Base-by-base conservation (phyloP, 1,284 basidiomycete species). In the Cryptococcus deneoformans region DNA sequence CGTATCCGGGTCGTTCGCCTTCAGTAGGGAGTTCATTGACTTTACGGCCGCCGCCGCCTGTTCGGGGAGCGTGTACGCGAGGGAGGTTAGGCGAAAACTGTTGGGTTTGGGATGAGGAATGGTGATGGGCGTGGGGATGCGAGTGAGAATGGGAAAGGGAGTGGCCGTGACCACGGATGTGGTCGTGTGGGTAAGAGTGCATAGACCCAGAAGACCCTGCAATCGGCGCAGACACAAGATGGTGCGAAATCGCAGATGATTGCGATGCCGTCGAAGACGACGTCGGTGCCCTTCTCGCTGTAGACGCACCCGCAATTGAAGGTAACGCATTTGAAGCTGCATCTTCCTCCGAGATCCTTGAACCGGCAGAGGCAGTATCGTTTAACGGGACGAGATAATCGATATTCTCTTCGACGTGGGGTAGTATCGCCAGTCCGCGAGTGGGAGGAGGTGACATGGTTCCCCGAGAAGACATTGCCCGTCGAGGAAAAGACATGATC, bases 11-110 rank as follows among this genome's bases (percentile, higher is more conserved):
- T 47, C 60, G 62, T 24, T 68, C 64, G 38, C 72, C 72, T 39
- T 73, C 66, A 5, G 72, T 69, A 0, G 73, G 70, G 12, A 73
- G 62, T 58, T 76, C 72, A 61, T 73, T 73, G 44, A 68, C 57
- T 59, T 73, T 72, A 40, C 70, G 60, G 11, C 64, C 63, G 2
- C 55, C 58, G 2, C 55, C 56, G 40, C 56, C 46, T 8, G 46
- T n/a, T 42, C 10, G 40, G 40, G 10, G 40, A 42, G 38, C 29
- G 20, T 20, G 20, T 20, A 20, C 20, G 20, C 20, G 20, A 20
- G 9, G 29, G 10, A 14, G 49, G 9, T 5, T 14, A 10, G 40
- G 51, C 40, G n/a, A 20, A 20, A 20, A 20, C 20, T 20, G 20
- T 20, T 20, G 20, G 50, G 43, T 24, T 20, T n/a, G 40, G 40